A percentile compares a stretch with the other conserved stretches of the same genome.
phyloP scores from a whole-genome alignment of 345 rosid genomes.

The Syzygium jambos region DNA sequence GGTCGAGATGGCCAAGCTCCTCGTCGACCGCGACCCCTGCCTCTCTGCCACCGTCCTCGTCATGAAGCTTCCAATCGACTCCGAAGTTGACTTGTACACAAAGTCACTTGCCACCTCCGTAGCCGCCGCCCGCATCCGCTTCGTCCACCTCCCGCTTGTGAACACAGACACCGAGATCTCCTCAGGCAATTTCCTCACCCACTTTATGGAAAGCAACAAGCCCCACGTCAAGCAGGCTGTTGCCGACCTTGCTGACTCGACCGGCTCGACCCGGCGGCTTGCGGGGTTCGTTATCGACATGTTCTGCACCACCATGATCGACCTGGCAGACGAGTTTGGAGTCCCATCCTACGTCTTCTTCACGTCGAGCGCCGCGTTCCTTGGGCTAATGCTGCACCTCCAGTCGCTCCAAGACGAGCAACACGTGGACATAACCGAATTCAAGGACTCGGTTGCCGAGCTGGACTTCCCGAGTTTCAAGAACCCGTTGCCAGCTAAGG shows the following conservation, averaged over 20 bases:
- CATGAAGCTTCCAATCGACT: constrained; percentile 3
- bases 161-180: neutral
- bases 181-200: neutral
- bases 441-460: constrained; percentile 21
- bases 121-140: neutral
- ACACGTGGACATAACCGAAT: constrained; percentile 2
- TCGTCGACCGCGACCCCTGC: constrained; percentile 4
- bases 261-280: neutral
- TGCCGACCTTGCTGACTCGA: neutral
- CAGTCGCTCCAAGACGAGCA: constrained; percentile 15
- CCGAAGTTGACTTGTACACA: neutral
- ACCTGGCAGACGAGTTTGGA: constrained; percentile 32
- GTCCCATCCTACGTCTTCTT: constrained; percentile 39
- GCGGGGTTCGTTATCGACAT: constrained; percentile 38
- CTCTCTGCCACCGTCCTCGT: constrained; percentile 40
- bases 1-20: too few relatives aligned
- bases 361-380: constrained; percentile 30
- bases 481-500: constrained; percentile 24
- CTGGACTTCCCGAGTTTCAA: constrained; percentile 17
- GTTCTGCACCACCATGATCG: constrained; percentile 39
- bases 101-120: constrained; percentile 7
- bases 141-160: constrained; percentile 4
- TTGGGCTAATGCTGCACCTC: constrained; percentile 7
- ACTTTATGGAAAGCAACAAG: neutral
- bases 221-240: constrained; percentile 4